These are phyloP conservation scores for Durio zibethinus DNA, from an alignment of 345 rosid genomes.

Conservation along the genomic window DNA sequence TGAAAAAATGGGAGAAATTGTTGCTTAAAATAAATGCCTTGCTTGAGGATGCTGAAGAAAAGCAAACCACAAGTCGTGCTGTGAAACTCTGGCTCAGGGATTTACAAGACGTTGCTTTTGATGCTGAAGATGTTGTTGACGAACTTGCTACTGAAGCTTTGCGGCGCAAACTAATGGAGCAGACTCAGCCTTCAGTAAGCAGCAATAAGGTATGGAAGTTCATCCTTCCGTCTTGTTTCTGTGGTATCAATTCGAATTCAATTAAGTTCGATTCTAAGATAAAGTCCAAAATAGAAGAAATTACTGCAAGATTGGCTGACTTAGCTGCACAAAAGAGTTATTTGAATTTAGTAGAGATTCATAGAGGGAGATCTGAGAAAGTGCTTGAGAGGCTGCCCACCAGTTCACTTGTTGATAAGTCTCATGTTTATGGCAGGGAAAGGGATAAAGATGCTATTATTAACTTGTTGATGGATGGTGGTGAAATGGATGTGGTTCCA, in stretches of 20 bases:
- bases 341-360: conserved; percentile 10
- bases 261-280: conserved; percentile 2
- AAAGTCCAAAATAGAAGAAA: background rate
- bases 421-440: conserved; percentile 30
- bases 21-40: conserved; percentile 2
- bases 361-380: background rate
- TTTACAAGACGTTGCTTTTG: conserved; percentile 22
- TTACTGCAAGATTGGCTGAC: background rate
- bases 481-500: conserved; percentile 21
- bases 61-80: background rate
- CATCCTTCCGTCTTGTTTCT: background rate
- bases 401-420: conserved; percentile 9
- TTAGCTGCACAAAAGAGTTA: background rate
- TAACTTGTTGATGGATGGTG: conserved; percentile 1
- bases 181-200: background rate
- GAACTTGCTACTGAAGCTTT: conserved; percentile 10
- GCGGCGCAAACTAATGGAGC: background rate
- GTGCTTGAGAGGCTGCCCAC: background rate
- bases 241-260: background rate
- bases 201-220: background rate
- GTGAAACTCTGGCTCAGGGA: conserved; percentile 25
- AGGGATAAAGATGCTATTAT: conserved; percentile 18
- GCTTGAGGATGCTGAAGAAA: conserved; percentile 14
- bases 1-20: conserved; percentile 20
- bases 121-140: conserved; percentile 24